Percentiles rank a stretch among this genome's conserved stretches.
Evolutionary conservation across 306 rosid species (phyloP).

Genomic region (Cucurbita moschata): DNA sequence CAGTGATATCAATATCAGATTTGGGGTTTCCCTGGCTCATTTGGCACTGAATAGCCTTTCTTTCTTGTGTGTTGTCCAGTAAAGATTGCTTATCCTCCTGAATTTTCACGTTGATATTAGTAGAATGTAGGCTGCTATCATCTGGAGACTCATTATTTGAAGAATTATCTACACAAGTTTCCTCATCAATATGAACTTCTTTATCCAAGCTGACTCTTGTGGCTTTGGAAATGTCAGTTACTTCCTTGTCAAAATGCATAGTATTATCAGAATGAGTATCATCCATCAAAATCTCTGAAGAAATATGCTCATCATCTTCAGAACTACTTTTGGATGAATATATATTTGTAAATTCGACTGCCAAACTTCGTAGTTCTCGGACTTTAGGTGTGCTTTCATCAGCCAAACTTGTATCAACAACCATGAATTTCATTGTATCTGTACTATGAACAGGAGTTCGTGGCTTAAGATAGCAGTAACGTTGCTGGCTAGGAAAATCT

Average conservation of each 20-base stretch:
- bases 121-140: conserved; percentile 11
- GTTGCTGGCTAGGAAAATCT: conserved; percentile 40
- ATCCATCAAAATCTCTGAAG: conserved; percentile 10
- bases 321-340: conserved; percentile 26
- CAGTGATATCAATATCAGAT: conserved; percentile 10
- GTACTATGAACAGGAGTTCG: conserved; percentile 34
- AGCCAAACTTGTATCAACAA: conserved; percentile 72
- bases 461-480: conserved; percentile 76
- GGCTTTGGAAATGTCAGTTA: conserved; percentile 15
- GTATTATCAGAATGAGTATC: conserved; percentile 30
- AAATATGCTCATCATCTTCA: conserved; percentile 11
- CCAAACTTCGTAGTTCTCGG: conserved; percentile 61
- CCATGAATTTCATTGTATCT: conserved; percentile 55
- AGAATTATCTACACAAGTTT: conserved; percentile 19
- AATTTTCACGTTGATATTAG: not conserved
- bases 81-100: not conserved
- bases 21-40: not conserved
- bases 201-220: conserved; percentile 8
- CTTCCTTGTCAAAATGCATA: conserved; percentile 20
- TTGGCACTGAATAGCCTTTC: not conserved
- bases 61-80: not conserved
- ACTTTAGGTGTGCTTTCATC: conserved; percentile 25
- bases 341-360: conserved; percentile 24
- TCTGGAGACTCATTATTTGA: conserved; percentile 16
- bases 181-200: conserved; percentile 14